These are phyloP conservation scores for Paraphoma chrysanthemicola DNA, from an alignment of 2,329 filamentous ascomycete genomes.

Conservation along the genomic window DNA sequence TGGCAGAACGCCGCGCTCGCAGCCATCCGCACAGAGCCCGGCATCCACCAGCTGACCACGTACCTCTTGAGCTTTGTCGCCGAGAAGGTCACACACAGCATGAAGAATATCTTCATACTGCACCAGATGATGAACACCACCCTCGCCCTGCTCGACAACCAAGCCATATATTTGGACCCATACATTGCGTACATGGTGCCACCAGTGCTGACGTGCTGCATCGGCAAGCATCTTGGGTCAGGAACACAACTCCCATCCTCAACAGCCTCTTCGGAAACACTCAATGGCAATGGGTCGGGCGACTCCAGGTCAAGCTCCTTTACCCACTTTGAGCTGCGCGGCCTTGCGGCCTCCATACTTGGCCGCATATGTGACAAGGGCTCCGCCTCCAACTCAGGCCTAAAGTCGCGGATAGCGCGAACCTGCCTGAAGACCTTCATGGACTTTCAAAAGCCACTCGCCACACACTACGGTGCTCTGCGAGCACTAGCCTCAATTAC, in stretches of 20 bases:
- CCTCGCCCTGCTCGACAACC: slow-evolving; percentile 82
- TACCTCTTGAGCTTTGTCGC: slow-evolving; percentile 97
- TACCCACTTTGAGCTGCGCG: slow-evolving; percentile 79
- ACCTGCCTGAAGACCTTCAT: slow-evolving; percentile 93
- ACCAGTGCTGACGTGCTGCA: slow-evolving; percentile 87
- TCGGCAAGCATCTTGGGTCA: slow-evolving; percentile 79
- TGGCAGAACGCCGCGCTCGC: slow-evolving; percentile 85
- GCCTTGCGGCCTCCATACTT: slow-evolving; percentile 83
- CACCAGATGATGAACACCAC: slow-evolving; percentile 92
- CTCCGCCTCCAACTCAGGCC: slow-evolving; percentile 77
- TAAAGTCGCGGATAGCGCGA: slow-evolving; percentile 88
- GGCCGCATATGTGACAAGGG: slow-evolving; percentile 82
- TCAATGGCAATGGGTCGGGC: slow-evolving; percentile 41
- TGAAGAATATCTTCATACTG: slow-evolving; percentile 88
- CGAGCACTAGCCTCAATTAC: slow-evolving; percentile 80
- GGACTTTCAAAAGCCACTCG: slow-evolving; percentile 80
- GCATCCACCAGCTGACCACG: slow-evolving; percentile 91
- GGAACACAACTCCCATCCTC: slow-evolving; percentile 59
- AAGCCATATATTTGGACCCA: slow-evolving; percentile 75
- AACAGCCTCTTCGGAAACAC: slow-evolving; percentile 55
- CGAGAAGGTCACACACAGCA: slow-evolving; percentile 92
- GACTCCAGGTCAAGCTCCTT: slow-evolving; percentile 22
- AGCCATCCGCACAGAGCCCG: slow-evolving; percentile 86
- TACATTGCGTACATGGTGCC: slow-evolving; percentile 77
- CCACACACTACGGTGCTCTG: slow-evolving; percentile 88